Percentiles rank a stretch among this genome's conserved stretches.
Evolutionary conservation across 495 filamentous ascomycete genomes (phyloP).

Genomic region (Penicillium coprophilum): DNA sequence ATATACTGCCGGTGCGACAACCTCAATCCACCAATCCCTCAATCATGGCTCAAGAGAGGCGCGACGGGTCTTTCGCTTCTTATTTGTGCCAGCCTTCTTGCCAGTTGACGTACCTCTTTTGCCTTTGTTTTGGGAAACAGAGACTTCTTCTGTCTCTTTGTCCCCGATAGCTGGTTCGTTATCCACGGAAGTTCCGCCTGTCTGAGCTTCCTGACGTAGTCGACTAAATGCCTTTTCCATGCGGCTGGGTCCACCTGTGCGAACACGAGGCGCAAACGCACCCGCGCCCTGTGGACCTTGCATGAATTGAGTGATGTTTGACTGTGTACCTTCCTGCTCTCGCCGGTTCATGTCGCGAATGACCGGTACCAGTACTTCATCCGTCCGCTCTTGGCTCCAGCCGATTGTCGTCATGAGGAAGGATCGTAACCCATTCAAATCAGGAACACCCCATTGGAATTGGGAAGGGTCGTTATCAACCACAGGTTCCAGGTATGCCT

Average conservation of each 20-base stretch:
- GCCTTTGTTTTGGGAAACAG: constrained; percentile 1
- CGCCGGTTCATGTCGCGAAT: constrained; percentile 90
- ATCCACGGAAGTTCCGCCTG: background rate
- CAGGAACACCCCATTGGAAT: constrained; percentile 95
- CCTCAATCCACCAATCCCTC: background rate
- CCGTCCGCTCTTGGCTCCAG: constrained; percentile 86
- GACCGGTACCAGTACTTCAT: constrained; percentile 92
- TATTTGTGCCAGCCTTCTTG: constrained; percentile 9
- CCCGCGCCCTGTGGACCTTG: constrained; percentile 61
- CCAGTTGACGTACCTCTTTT: constrained; percentile 13
- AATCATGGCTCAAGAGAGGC: background rate
- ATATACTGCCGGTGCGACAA: background rate
- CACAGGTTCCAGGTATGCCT: constrained; percentile 81
- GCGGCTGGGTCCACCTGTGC: constrained; percentile 61
- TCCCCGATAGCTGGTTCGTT: background rate
- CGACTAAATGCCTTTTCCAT: constrained; percentile 79
- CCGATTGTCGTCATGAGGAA: constrained; percentile 94
- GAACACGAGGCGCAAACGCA: constrained; percentile 75
- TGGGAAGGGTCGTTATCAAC: constrained; percentile 73
- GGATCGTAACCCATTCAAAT: constrained; percentile 77
- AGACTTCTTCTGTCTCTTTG: constrained; percentile 9
- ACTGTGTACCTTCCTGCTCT: constrained; percentile 85
- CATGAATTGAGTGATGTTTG: constrained; percentile 93
- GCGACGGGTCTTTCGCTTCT: constrained; percentile 22
- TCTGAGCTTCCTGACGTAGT: constrained; percentile 58